Evolutionary conservation across 305 asterid species (phyloP), one percentile per base, ranked within the genome.

Genomic region (Fraxinus ornus): DNA sequence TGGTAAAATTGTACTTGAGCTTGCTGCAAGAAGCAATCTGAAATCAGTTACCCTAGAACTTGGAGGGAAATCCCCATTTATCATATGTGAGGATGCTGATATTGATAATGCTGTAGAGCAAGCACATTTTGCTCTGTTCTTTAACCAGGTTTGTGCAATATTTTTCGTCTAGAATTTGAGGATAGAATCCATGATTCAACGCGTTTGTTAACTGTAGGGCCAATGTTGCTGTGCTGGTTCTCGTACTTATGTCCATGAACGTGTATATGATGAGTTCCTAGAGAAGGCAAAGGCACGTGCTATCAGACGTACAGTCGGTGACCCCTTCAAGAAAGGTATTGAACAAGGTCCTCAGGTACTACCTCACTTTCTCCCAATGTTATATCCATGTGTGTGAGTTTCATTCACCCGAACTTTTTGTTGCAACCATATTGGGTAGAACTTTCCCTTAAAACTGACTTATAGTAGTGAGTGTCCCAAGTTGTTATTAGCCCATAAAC

Each of bases 141-240:
- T 94, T 87, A 96, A 96, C 89, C 98, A 96, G 97, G 99, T 90
- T 88, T 78, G 13, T 71, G 30, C 83, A 41, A 37, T 62, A 4
- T 62, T 21, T 62, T 8, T 22, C 32, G 1, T 62, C 33, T 60
- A 60, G 70, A 62, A 62, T 19, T 22, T 22, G 30, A 62, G 30
- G 30, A 22, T 22, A 22, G 13, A 21, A 21, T 62, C 5, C 30
- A 62, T 22, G 15, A 7, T 62, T 21, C 71, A 62, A 62, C 9
- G 12, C 28, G 0, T 8, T 7, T 24, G 12, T 21, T 22, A 62
- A 21, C 26, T 22, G 76, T 88, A 95, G 98, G 98, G 99, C 28
- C 99, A 96, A 91, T 93, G 99, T 85, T 95, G 99, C 85, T 95
- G 99, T 91, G 96, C 99, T 77, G 99, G 98, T 24, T 95, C 99